Conservation (phyloP, 225 moss, liverwort and hornwort genomes). For the Anthoceros angustus region DNA sequence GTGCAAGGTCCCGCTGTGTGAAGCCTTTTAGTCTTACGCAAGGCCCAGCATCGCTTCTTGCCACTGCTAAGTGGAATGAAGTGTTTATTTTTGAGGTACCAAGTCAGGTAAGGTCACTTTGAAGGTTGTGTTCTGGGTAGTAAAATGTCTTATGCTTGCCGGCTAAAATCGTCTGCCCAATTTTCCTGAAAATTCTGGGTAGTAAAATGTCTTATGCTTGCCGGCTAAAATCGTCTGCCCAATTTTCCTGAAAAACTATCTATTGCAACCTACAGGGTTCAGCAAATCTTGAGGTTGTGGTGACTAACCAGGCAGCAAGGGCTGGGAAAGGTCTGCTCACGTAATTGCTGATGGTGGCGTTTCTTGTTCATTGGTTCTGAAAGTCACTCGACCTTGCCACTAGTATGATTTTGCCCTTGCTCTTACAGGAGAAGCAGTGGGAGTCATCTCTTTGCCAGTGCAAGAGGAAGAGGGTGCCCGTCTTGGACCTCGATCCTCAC, state of each 20-base stretch:
- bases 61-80: slow-evolving; percentile 81
- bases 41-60: slow-evolving; percentile 43
- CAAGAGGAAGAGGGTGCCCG: slow-evolving; percentile 33
- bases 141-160: neutral
- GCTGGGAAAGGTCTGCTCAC: slow-evolving; percentile 58
- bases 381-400: neutral
- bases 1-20: slow-evolving; percentile 88
- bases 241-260: neutral
- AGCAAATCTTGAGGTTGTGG: slow-evolving; percentile 61
- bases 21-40: slow-evolving; percentile 44
- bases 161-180: neutral
- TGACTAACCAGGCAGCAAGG: slow-evolving; percentile 86
- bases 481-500: slow-evolving; percentile 27
- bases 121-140: neutral
- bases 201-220: neutral
- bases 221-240: neutral
- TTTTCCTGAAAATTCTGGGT: neutral
- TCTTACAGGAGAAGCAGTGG: slow-evolving; percentile 67
- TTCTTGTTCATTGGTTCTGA: neutral
- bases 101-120: slow-evolving; percentile 37
- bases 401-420: neutral
- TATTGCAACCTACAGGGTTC: slow-evolving; percentile 28
- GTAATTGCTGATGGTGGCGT: neutral
- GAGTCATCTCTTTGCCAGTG: slow-evolving; percentile 62
- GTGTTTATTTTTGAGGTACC: slow-evolving; percentile 81